These are phyloP conservation scores for Rubroboletus satanas DNA, from an alignment of 768 basidiomycete genomes.

Conservation along the genomic window DNA sequence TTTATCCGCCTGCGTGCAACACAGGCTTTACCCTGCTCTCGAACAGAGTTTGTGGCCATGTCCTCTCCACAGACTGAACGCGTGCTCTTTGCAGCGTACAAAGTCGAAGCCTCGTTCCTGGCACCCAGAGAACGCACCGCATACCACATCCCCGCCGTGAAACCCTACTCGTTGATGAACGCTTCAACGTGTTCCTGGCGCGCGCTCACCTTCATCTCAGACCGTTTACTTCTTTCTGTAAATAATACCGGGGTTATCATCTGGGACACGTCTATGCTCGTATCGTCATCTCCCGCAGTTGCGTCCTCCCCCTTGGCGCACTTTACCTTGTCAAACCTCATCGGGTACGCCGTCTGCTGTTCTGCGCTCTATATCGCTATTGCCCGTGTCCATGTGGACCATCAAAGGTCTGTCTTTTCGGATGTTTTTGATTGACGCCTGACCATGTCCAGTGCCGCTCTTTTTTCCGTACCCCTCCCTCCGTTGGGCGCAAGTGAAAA, in stretches of 20 bases:
- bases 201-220: conserved; percentile 18
- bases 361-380: conserved; percentile 19
- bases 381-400: neutral
- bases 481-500: neutral
- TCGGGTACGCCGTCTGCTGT: neutral
- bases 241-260: conserved; percentile 5
- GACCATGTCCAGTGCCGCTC: conserved; percentile 4
- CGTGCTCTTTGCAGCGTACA: conserved; percentile 7
- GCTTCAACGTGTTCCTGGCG: conserved; percentile 1
- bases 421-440: neutral
- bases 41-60: conserved; percentile 12
- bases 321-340: conserved; percentile 4
- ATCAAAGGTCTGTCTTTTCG: conserved; percentile 10
- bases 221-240: conserved; percentile 21
- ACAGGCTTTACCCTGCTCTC: conserved; percentile 15
- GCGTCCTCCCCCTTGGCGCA: conserved; percentile 9
- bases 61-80: conserved; percentile 12
- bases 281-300: neutral
- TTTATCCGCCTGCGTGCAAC: conserved; percentile 6
- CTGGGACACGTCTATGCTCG: conserved; percentile 12
- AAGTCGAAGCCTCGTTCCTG: conserved; percentile 17
- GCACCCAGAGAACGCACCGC: conserved; percentile 3
- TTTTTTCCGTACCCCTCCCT: conserved; percentile 14
- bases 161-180: neutral
- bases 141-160: neutral